Evolutionary conservation across 2,329 filamentous ascomycete species (phyloP).

Genomic region (Venturia carpophila): DNA sequence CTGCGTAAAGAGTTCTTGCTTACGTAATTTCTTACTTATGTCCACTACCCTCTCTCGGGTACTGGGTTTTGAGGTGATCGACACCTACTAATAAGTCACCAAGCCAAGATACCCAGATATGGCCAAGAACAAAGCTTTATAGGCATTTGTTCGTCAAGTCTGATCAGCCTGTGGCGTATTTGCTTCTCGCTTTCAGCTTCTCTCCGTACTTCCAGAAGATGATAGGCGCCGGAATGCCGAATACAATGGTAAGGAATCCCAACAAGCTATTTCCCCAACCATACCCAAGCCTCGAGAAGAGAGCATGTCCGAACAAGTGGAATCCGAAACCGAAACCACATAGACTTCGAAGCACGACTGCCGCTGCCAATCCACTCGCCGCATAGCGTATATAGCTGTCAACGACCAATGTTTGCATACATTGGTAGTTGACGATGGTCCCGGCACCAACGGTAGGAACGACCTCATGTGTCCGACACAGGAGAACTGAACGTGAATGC

Average conservation of each 20-base stretch:
- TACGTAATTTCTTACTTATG: too few relatives aligned
- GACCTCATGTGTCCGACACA: constrained; percentile 45
- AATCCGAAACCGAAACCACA: constrained; percentile 39
- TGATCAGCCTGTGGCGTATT: constrained; percentile 32
- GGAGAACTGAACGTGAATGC: constrained; percentile 35
- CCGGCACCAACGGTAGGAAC: constrained; percentile 48
- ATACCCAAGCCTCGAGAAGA: constrained; percentile 35
- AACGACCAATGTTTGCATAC: constrained; percentile 39
- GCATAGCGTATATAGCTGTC: constrained; percentile 40
- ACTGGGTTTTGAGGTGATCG: too few relatives aligned
- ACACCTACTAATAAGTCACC: background rate
- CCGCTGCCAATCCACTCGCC: constrained; percentile 38
- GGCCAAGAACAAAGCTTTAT: background rate
- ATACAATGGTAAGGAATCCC: constrained; percentile 30
- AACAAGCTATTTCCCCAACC: constrained; percentile 35
- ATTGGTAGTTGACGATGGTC: constrained; percentile 37
- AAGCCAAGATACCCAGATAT: background rate
- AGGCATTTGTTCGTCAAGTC: too few relatives aligned
- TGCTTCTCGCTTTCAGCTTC: constrained; percentile 39
- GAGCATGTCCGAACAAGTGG: constrained; percentile 36
- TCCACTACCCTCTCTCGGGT: too few relatives aligned
- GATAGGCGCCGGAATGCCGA: constrained; percentile 40
- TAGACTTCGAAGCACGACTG: constrained; percentile 32
- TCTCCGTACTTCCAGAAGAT: constrained; percentile 45
- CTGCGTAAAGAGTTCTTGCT: too few relatives aligned